Base-by-base conservation (phyloP, 148 eudicot species). In the Chenopodium album region DNA sequence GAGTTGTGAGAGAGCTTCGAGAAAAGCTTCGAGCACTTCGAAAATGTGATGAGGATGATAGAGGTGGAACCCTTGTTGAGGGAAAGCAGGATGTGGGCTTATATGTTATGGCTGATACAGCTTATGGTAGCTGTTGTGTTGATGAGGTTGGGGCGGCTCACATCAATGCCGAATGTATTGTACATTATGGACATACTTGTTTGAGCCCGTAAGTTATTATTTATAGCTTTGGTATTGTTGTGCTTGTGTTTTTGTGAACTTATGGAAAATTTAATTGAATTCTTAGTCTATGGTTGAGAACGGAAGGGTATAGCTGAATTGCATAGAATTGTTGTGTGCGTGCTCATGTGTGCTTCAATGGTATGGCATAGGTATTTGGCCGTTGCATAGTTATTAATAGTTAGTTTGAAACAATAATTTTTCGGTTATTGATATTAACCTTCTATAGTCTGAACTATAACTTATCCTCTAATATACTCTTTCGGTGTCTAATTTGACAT, bases 101-200 rank as follows among this genome's bases (percentile, higher is more conserved):
- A 86, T 95, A 92, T 84, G 95, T 94, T 54, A 94, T 95, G 99
- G 99, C 97, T 4, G 99, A 95, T 87, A 91, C 99, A 37, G 87
- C 96, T 10, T 95, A 92, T 67, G 98, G 99, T 9, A 95, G 98
- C 82, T 95, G 99, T 79, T 95, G 99, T 47, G 92, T 95, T 46
- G 99, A 95, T 76, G 99, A 94, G 84, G 97, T 95, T 77, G 99
- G 95, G 50, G 98, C 98, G 8, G 89, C 99, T 79, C 99, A 95
- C 76, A 90, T 92, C 63, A 88, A 87, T 91, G 96, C 98, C 2
- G 92, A 95, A 19, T 92, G 96, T 59, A 96, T 95, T 78, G 78
- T 94, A 81, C 99, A 95, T 87, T 95, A 92, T 73, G 98, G 98
- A 17, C 97, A 92, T 79, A 93, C 99, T 0, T 95, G 99, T 87